Conservation (phyloP, 2,329 filamentous ascomycete species). For the Colletotrichum incanum region DNA sequence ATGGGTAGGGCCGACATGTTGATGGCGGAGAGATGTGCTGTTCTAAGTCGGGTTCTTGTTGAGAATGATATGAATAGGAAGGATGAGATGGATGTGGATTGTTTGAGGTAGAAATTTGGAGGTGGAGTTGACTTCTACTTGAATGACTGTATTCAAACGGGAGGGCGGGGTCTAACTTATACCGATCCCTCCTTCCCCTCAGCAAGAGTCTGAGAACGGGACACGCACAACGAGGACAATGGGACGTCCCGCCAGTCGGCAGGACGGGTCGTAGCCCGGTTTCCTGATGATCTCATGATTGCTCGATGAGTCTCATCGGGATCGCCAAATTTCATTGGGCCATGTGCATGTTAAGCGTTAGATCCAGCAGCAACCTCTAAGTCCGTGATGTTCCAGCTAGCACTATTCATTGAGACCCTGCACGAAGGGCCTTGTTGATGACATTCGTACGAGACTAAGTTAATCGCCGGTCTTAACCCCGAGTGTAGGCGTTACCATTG, state of each 20-base stretch:
- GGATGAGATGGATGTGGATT: neutral
- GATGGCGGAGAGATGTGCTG: neutral
- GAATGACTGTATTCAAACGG: neutral
- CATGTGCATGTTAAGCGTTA: conserved; percentile 30
- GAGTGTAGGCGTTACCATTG: neutral
- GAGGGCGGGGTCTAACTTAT: conserved; percentile 24
- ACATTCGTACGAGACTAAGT: too few species aligned
- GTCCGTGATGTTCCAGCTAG: conserved; percentile 19
- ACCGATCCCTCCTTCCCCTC: conserved; percentile 18
- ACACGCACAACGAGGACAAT: neutral
- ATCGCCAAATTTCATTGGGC: conserved; percentile 13
- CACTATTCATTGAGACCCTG: conserved; percentile 9
- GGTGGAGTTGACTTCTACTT: neutral
- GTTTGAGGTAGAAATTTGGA: neutral
- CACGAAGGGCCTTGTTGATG: neutral
- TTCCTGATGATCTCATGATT: conserved; percentile 28
- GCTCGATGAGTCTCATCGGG: neutral
- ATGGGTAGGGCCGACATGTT: conserved; percentile 52
- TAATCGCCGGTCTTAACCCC: conserved; percentile 23
- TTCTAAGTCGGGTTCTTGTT: neutral
- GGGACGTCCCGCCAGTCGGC: neutral
- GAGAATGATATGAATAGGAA: conserved; percentile 1
- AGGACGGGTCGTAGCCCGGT: neutral
- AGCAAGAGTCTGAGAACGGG: neutral
- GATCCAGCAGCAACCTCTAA: conserved; percentile 17